These are phyloP conservation scores for Areca catechu DNA, from an alignment of 176 grass and related monocot species.

Conservation along the genomic window DNA sequence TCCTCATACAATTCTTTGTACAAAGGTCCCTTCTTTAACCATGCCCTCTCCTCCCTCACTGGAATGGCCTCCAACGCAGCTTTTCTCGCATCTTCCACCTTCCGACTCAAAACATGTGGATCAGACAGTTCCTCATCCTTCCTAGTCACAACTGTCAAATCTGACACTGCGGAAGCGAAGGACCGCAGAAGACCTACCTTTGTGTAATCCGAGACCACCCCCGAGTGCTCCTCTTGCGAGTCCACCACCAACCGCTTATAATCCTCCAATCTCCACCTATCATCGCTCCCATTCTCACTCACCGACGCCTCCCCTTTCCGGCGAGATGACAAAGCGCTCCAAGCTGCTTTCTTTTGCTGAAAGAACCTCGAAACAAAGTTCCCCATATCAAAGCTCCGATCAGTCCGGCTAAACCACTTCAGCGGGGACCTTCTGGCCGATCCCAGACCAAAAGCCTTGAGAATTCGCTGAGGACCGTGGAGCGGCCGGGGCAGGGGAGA, in stretches of 20 bases:
- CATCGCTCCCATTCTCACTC: not conserved
- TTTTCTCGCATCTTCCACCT: slow-evolving; percentile 1
- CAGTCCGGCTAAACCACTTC: no score
- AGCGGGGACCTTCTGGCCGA: no score
- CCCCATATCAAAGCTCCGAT: no score
- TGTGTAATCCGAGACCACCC: no score
- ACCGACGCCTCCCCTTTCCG: no score
- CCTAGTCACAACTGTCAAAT: slow-evolving; percentile 21
- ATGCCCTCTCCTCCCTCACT: not conserved
- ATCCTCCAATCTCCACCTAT: slow-evolving; percentile 4
- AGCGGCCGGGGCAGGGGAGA: no score
- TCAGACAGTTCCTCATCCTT: slow-evolving; percentile 12
- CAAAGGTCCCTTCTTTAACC: not conserved
- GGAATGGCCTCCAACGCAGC: slow-evolving; percentile 7
- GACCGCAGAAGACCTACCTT: no score
- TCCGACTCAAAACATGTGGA: slow-evolving; percentile 1
- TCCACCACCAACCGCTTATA: slow-evolving; percentile 8
- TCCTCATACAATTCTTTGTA: slow-evolving; percentile 17
- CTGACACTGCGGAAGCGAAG: slow-evolving; percentile 3
- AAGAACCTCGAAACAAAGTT: no score
- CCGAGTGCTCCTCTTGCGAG: not conserved
- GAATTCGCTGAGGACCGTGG: no score
- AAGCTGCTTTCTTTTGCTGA: no score
- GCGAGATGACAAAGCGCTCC: no score
- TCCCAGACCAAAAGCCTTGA: no score